Evolutionary conservation across 75 land plant genomes (phyloP).

Genomic region (Picea sitchensis): DNA sequence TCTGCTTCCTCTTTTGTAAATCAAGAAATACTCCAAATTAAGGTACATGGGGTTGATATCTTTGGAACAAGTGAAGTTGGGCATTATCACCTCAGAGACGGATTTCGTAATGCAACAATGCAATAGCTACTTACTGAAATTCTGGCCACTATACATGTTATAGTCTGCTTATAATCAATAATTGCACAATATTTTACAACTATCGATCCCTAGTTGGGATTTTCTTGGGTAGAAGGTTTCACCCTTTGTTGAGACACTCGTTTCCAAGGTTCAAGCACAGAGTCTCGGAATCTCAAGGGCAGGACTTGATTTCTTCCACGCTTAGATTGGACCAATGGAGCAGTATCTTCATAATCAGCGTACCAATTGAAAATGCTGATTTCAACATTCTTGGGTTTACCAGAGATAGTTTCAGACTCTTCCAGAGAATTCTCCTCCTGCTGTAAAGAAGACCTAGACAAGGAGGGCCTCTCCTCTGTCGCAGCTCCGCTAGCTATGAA

Average conservation of each 20-base stretch:
- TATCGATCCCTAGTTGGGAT: neutral
- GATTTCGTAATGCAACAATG: neutral
- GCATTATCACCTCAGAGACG: neutral
- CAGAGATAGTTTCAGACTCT: neutral
- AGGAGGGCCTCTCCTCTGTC: neutral
- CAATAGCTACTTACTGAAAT: neutral
- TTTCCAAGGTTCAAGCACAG: slow-evolving; percentile 51
- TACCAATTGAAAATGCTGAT: neutral
- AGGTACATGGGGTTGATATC: neutral
- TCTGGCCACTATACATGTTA: neutral
- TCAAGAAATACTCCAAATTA: neutral
- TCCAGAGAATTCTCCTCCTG: neutral
- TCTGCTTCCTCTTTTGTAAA: no score
- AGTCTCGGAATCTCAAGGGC: slow-evolving; percentile 49
- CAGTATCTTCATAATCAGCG: slow-evolving; percentile 14
- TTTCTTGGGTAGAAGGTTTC: neutral
- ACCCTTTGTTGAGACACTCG: neutral
- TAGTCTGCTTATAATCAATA: neutral
- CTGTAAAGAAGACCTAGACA: neutral
- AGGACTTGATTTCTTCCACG: slow-evolving; percentile 58
- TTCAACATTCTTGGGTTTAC: neutral
- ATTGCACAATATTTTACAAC: neutral
- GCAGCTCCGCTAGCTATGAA: no score
- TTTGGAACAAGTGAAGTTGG: neutral
- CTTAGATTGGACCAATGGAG: slow-evolving; percentile 51